These are phyloP conservation scores for Colletotrichum lupini DNA, from an alignment of 2,329 filamentous ascomycete genomes.

Conservation along the genomic window DNA sequence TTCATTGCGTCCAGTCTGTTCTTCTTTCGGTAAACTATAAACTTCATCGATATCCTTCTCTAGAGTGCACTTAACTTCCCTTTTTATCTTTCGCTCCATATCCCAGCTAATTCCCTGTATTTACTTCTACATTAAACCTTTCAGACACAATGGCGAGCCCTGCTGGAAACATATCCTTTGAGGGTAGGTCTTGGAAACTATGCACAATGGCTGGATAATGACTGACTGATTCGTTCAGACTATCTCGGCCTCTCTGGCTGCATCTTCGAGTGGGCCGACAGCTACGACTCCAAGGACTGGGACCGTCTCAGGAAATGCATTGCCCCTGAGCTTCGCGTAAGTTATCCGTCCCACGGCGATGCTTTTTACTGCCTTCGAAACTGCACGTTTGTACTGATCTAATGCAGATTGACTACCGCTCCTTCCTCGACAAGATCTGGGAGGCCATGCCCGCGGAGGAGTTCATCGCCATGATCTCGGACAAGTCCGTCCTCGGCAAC, in stretches of 20 bases:
- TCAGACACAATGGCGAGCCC: conserved; percentile 24
- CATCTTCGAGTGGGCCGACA: conserved; percentile 72
- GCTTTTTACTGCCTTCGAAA: conserved; percentile 37
- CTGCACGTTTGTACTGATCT: not conserved
- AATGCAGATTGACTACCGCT: conserved; percentile 74
- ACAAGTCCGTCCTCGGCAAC: conserved; percentile 68
- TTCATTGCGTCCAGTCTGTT: not conserved
- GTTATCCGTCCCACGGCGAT: conserved; percentile 65
- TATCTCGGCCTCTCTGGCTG: conserved; percentile 60
- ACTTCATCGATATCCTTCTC: not conserved
- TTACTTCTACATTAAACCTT: not conserved
- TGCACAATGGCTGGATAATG: conserved; percentile 40
- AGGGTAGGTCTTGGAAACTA: conserved; percentile 61
- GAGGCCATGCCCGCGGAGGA: conserved; percentile 70
- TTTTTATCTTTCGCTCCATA: not conserved
- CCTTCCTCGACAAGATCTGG: conserved; percentile 70
- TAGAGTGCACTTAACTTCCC: not conserved
- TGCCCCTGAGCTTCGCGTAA: conserved; percentile 53
- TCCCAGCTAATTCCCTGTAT: not conserved
- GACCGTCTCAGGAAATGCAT: conserved; percentile 64
- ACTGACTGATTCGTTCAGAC: conserved; percentile 56
- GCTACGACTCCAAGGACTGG: conserved; percentile 76
- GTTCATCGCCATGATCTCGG: conserved; percentile 70
- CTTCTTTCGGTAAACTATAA: not conserved
- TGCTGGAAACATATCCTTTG: conserved; percentile 34